Base-by-base conservation (phyloP, 805 yeast species). In the Starmerella sirachaensis region DNA sequence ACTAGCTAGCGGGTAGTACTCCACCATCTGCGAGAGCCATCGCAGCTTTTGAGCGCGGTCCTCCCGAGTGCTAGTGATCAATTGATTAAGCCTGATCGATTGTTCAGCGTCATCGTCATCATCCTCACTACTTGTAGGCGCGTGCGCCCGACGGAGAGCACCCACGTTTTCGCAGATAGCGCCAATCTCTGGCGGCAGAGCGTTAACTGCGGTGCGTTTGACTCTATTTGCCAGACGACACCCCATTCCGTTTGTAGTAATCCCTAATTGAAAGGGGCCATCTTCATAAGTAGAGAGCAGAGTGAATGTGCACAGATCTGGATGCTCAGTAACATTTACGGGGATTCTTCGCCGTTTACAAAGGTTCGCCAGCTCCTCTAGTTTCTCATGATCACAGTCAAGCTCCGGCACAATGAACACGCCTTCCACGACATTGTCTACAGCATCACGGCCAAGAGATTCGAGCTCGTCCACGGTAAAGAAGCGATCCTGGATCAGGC, bases 11-110 rank as follows among this genome's bases (percentile, higher is more conserved):
- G 97, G 97, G 52, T 73, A 86, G 56, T 88, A 86, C 51, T 86
- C 96, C 35, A 88, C 88, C 36, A 85, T 72, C 53, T 86, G 96
- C 2, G 85, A 72, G 37, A 86, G 61, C 93, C 94, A 88, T 51
- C 93, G 68, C 19, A 83, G 66, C 49, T 91, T 65, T 26, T 48
- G 43, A 9, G 33, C 38, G 3, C 47, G 38, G 43, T 66, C 65
- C 16, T 39, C 40, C 2, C 25, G 34, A 3, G 42, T 27, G 40
- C 66, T 64, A 47, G 73, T 72, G 5, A 78, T 74, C 30, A 82
- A 65, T 20, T 65, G 53, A 57, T 83, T 83, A 42, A 83, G 64
- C 33, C 64, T 64, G 25, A 67, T 61, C 4, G 71, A 63, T 45
- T 74, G 82, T 38, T 73, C 68, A 1, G 76, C 73, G 49, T 83